Evolutionary conservation across 108 stramenopile species (phyloP).

Genomic region (Schizochytrium sp.): DNA sequence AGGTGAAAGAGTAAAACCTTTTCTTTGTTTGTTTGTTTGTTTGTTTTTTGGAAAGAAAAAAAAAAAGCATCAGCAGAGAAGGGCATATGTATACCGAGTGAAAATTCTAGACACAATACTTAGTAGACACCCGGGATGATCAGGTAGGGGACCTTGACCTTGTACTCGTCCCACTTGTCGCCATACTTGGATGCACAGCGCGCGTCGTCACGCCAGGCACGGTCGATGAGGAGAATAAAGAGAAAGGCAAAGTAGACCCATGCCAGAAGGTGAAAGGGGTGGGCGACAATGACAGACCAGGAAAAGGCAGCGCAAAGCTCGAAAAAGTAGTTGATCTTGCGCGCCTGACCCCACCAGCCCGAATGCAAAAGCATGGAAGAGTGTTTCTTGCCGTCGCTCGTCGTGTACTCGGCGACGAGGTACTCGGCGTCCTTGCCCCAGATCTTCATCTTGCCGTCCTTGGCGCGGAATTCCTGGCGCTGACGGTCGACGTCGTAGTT

Average conservation of each 20-base stretch:
- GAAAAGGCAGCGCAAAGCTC: conserved; percentile 79
- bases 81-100: no score
- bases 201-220: conserved; percentile 86
- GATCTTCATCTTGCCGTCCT: conserved; percentile 64
- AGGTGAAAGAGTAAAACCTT: no score
- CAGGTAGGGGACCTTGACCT: conserved; percentile 53
- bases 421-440: conserved; percentile 76
- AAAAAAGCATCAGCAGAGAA: no score
- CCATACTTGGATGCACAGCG: conserved; percentile 90
- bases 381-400: conserved; percentile 56
- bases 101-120: background rate
- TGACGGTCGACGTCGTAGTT: conserved; percentile 96
- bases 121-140: conserved; percentile 46
- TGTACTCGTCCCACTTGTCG: conserved; percentile 87
- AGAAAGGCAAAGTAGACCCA: conserved; percentile 87
- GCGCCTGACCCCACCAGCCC: conserved; percentile 80
- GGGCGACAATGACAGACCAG: conserved; percentile 73
- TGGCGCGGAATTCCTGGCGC: conserved; percentile 79
- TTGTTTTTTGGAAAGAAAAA: no score
- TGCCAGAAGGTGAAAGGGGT: conserved; percentile 59
- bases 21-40: no score
- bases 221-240: conserved; percentile 81
- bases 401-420: conserved; percentile 80
- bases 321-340: conserved; percentile 94
- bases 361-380: conserved; percentile 64